Percentiles rank a stretch among this genome's conserved stretches.
Evolutionary conservation across 345 rosid genomes (phyloP).

Genomic region (Salix exigua): DNA sequence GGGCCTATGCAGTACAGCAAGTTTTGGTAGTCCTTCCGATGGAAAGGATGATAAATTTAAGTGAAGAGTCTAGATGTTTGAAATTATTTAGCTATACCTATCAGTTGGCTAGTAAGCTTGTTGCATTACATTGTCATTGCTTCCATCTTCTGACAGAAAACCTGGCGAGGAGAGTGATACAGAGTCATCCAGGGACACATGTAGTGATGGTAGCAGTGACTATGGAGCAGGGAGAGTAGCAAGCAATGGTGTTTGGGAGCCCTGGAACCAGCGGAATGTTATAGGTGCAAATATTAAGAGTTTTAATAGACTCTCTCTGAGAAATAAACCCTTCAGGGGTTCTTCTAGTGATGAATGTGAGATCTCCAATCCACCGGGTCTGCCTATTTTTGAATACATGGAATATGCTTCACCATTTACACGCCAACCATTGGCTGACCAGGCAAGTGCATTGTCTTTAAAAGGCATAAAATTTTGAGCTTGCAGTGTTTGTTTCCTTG

Average conservation of each 20-base stretch:
- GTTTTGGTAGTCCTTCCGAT: neutral
- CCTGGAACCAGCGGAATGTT: constrained; percentile 29
- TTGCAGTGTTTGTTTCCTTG: neutral
- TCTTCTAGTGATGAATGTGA: constrained; percentile 73
- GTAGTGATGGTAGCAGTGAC: constrained; percentile 67
- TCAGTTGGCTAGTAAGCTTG: neutral
- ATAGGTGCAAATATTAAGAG: constrained; percentile 35
- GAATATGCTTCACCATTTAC: constrained; percentile 75
- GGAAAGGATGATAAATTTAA: neutral
- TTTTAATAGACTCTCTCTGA: constrained; percentile 43
- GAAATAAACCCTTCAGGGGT: constrained; percentile 41
- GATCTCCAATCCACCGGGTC: constrained; percentile 43
- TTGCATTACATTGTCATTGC: constrained; percentile 11
- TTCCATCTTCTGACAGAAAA: constrained; percentile 35
- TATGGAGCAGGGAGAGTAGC: constrained; percentile 40
- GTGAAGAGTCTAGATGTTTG: neutral
- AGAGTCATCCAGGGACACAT: constrained; percentile 60
- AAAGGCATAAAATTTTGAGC: neutral
- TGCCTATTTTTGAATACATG: constrained; percentile 63
- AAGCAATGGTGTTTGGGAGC: constrained; percentile 25
- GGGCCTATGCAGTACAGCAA: neutral
- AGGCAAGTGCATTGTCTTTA: constrained; percentile 41
- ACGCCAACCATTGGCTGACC: constrained; percentile 79
- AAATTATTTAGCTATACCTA: neutral
- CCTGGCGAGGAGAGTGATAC: constrained; percentile 73